Base-by-base conservation (phyloP, 495 filamentous ascomycete genomes). In the Niebla homalea region DNA sequence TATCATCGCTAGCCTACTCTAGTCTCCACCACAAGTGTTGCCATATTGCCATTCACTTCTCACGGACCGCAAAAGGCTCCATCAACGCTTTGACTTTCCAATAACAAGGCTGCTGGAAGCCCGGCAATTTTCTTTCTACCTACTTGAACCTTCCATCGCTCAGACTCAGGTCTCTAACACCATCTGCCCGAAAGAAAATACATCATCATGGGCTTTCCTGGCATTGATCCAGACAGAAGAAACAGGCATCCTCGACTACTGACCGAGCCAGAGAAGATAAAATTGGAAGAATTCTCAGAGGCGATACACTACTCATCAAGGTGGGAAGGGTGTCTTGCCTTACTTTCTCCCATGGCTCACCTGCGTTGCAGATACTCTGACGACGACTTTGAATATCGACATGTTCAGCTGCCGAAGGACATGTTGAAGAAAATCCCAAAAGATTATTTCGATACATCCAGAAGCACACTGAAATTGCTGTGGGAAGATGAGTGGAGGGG, bases 401-500 rank as follows among this genome's bases (percentile, higher is more conserved):
- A 98, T 65, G 92, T 98, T 23, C 89, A 95, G 64, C 80, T 98
- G 22, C 92, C 92, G 4, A 97, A 97, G 66, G 81, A 84, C 43
- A 98, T 98, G 92, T 78, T 98, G 39, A 98, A 97, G 67, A 84
- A 80, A 29, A 97, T 98, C 54, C 92, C 92, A 12, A 77, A 89
- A 62, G 93, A 94, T 48, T 98, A 97, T 65, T 93, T 95, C 60
- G 92, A 97, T 60, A 76, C 78, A 26, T 69, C 80, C 18, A 88
- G 94, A 57, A 90, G 92, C 36, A 96, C 90, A 5, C 70, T 98
- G 67, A 98, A 98, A 68, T 68, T 98, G 52, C 70, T 98, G 43
- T 95, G 92, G 87, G 92, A 98, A 66, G 93, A 97, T 45, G 92
- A 98, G 66, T 98, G 92, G 92, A 76, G 92, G 61, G 87, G 84